Evolutionary conservation across 176 grass and related monocot genomes (phyloP).

Genomic region (Musa acuminata): DNA sequence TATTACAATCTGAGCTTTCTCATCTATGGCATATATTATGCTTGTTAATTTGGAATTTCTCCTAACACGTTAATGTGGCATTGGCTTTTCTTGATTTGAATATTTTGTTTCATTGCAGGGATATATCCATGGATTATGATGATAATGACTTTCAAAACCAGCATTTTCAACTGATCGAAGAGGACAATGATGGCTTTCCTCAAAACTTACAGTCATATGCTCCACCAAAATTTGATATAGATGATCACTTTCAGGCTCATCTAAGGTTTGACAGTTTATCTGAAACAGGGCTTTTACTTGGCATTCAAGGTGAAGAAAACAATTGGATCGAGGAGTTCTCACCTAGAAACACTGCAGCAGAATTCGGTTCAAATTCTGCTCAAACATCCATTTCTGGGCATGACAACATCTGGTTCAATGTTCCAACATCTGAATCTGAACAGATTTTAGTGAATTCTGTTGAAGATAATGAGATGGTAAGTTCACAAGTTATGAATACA

Average conservation of each 20-base stretch:
- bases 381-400: conserved; percentile 52
- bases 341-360: conserved; percentile 42
- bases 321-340: conserved; percentile 93
- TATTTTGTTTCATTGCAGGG: conserved; percentile 35
- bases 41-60: neutral
- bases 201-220: conserved; percentile 55
- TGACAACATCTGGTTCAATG: conserved; percentile 90
- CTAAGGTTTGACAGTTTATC: conserved; percentile 66
- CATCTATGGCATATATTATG: neutral
- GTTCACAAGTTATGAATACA: conserved; percentile 33
- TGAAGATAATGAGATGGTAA: conserved; percentile 55
- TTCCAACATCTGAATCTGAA: conserved; percentile 78
- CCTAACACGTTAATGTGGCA: neutral
- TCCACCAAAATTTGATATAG: conserved; percentile 79
- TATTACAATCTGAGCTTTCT: neutral
- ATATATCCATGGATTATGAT: conserved; percentile 94
- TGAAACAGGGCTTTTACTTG: conserved; percentile 63
- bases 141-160: conserved; percentile 80
- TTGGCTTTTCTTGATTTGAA: conserved; percentile 11
- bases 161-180: conserved; percentile 67
- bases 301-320: conserved; percentile 43
- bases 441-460: conserved; percentile 89
- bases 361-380: conserved; percentile 48
- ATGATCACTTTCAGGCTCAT: conserved; percentile 68
- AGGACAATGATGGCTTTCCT: conserved; percentile 56